phyloP scores from a whole-genome alignment of 169 alveolate species.

The Theileria orientalis region DNA sequence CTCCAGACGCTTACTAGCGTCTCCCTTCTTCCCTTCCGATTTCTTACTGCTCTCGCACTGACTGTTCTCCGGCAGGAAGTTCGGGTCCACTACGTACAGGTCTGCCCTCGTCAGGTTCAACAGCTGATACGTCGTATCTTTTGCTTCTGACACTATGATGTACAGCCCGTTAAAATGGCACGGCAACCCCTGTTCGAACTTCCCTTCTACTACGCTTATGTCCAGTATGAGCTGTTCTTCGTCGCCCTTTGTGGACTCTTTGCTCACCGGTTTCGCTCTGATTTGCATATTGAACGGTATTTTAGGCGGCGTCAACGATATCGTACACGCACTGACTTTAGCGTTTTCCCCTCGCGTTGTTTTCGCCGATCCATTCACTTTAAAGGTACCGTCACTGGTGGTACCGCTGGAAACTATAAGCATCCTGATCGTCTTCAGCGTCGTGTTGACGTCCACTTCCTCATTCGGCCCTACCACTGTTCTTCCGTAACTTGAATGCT shows the following conservation, averaged over 20 bases:
- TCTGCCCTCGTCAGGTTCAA: constrained; percentile 72
- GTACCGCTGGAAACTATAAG: constrained; percentile 9
- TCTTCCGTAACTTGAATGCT: neutral
- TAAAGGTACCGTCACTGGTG: constrained; percentile 20
- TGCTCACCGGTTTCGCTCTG: constrained; percentile 43
- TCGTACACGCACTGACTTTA: constrained; percentile 64
- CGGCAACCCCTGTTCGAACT: constrained; percentile 76
- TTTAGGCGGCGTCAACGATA: constrained; percentile 72
- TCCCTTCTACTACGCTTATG: constrained; percentile 76
- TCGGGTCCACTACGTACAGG: constrained; percentile 61
- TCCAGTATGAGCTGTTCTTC: constrained; percentile 67
- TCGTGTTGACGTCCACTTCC: constrained; percentile 15
- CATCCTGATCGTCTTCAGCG: constrained; percentile 3
- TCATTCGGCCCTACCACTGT: constrained; percentile 10
- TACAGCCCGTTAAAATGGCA: constrained; percentile 80
- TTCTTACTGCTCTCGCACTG: constrained; percentile 27
- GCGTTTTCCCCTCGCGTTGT: constrained; percentile 44
- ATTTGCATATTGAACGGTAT: constrained; percentile 75
- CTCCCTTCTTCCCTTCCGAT: constrained; percentile 22
- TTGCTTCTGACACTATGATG: constrained; percentile 73
- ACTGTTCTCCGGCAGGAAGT: constrained; percentile 10
- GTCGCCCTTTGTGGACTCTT: constrained; percentile 25
- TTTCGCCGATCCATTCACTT: constrained; percentile 37
- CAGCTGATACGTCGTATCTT: constrained; percentile 76
- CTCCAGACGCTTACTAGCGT: constrained; percentile 17